Conservation (phyloP, 805 yeast genomes). For the Teunomyces barrocoloradensis region DNA sequence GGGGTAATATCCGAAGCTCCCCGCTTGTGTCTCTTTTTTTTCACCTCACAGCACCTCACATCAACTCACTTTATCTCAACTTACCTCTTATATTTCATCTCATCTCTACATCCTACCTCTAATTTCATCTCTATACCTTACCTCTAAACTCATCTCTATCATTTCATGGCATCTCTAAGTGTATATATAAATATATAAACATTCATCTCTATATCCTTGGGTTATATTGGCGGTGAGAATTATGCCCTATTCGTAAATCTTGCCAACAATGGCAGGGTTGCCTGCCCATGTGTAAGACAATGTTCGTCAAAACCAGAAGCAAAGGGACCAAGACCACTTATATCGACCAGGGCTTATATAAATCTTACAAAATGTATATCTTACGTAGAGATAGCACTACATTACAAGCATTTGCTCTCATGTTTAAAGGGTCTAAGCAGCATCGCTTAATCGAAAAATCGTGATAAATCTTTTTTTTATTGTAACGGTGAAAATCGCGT, state of each 20-base stretch:
- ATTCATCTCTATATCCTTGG: constrained; percentile 6
- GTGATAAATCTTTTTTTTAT: not conserved
- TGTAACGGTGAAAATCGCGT: not conserved
- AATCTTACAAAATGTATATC: too few species aligned
- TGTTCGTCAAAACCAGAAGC: not conserved
- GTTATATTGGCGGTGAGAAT: not conserved
- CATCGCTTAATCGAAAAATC: not conserved
- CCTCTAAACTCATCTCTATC: constrained; percentile 8
- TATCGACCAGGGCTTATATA: too few species aligned
- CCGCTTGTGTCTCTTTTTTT: not conserved
- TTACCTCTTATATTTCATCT: constrained; percentile 10
- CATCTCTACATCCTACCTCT: constrained; percentile 7
- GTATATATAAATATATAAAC: constrained; percentile 2
- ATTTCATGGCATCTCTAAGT: constrained; percentile 7
- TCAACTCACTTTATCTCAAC: constrained; percentile 5
- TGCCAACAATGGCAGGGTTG: not conserved
- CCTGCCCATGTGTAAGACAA: not conserved
- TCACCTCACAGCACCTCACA: not conserved
- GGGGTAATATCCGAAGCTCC: not conserved
- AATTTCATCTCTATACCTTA: constrained; percentile 11
- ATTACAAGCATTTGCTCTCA: too few species aligned
- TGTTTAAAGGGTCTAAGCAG: too few species aligned
- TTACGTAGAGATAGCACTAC: too few species aligned
- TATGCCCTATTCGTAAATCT: not conserved
- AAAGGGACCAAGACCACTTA: too few species aligned